Conservation (phyloP, 768 basidiomycete species). For the Auriculariales sp. region DNA sequence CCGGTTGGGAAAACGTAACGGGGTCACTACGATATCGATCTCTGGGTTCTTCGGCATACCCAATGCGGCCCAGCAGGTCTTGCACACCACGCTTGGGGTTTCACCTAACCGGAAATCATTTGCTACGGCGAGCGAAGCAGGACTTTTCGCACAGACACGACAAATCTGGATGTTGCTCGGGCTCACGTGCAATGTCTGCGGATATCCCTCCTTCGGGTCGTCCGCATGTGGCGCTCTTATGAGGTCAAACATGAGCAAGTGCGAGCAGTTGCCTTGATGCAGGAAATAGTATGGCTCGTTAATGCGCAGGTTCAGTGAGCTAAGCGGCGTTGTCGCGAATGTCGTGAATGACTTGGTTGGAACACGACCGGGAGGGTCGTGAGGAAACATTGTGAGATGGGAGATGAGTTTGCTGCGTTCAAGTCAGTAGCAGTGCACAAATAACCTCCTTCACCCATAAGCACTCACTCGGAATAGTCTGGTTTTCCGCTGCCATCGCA, state of each 20-base stretch:
- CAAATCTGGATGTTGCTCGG: constrained; percentile 42
- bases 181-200: constrained; percentile 50
- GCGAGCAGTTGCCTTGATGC: constrained; percentile 72
- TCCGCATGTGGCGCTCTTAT: constrained; percentile 47
- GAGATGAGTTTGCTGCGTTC: constrained; percentile 32
- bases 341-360: constrained; percentile 28
- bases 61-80: constrained; percentile 59
- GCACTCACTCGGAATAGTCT: constrained; percentile 48
- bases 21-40: too few relatives aligned
- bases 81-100: constrained; percentile 62
- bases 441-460: not conserved
- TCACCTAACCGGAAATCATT: constrained; percentile 66
- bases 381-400: constrained; percentile 20
- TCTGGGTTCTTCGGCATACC: constrained; percentile 36
- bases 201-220: constrained; percentile 47
- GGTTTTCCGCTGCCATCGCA: constrained; percentile 30
- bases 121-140: constrained; percentile 50
- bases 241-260: constrained; percentile 58
- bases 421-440: constrained; percentile 1
- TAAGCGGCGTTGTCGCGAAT: constrained; percentile 22
- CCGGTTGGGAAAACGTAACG: too few relatives aligned
- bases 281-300: constrained; percentile 73
- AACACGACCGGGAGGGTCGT: constrained; percentile 4
- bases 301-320: constrained; percentile 42
- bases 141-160: constrained; percentile 53